Conservation (phyloP, 208 protist species). For the Novymonas esmeraldas region DNA sequence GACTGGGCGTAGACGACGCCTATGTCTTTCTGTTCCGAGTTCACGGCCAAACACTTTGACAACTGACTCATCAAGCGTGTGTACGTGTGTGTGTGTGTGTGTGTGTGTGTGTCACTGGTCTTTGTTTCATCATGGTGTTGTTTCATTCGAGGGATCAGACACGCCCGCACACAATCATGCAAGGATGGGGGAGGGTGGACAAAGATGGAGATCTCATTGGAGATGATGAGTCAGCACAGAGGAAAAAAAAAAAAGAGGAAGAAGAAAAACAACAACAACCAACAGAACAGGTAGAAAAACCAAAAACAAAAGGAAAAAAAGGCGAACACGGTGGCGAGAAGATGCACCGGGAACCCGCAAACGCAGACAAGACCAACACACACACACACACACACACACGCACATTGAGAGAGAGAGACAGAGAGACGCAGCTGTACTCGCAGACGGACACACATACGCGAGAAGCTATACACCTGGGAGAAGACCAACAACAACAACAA, state of each 20-base stretch:
- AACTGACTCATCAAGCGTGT: no score
- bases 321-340: background rate
- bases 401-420: background rate
- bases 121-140: no score
- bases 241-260: background rate
- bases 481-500: background rate
- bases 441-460: no score
- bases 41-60: no score
- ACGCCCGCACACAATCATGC: background rate
- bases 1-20: no score
- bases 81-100: no score
- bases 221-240: no score
- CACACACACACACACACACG: background rate
- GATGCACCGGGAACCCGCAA: background rate
- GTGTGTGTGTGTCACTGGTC: no score
- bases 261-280: background rate
- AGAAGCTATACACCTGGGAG: no score
- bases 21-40: no score
- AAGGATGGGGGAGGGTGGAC: background rate
- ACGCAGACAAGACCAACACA: background rate
- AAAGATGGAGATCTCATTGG: conserved; percentile 8
- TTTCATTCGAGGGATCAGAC: background rate
- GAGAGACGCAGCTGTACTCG: background rate
- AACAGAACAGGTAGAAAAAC: background rate
- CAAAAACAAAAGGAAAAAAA: conserved; percentile 3